A percentile compares a stretch with the other conserved stretches of the same genome.
Evolutionary conservation across 352 stramenopile species (phyloP).

Genomic region (Chrysophaeum taylorii): DNA sequence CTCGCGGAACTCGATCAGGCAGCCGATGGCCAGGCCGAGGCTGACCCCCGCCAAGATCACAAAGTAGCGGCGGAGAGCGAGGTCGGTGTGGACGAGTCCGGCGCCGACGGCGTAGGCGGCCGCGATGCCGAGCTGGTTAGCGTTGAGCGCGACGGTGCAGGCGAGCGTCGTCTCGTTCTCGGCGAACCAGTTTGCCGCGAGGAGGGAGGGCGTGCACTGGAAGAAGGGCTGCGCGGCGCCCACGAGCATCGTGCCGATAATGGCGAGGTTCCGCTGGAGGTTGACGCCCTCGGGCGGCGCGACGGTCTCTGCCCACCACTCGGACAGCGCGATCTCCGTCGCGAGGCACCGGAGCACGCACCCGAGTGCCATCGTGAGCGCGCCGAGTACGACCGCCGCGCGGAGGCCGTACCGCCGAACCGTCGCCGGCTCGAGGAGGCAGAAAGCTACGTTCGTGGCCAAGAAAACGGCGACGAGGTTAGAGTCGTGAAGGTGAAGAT

Average conservation of each 20-base stretch:
- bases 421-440: not conserved
- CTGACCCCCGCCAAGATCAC: not conserved
- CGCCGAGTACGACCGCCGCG: not conserved
- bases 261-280: not conserved
- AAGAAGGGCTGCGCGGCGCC: conserved; percentile 11
- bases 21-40: not conserved
- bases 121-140: conserved; percentile 11
- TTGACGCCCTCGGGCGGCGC: not conserved
- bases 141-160: not conserved
- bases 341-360: not conserved
- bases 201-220: conserved; percentile 4
- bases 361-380: not conserved
- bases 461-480: not conserved
- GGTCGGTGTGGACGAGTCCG: not conserved
- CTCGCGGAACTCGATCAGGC: not conserved
- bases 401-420: not conserved
- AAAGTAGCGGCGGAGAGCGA: not conserved
- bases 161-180: not conserved
- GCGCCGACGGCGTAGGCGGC: not conserved
- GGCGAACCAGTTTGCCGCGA: conserved; percentile 2
- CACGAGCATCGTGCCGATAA: conserved; percentile 11
- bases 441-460: conserved; percentile 1
- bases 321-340: not conserved
- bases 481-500: not conserved
- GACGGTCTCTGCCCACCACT: no score